Conservation (phyloP, 306 rosid genomes). For the Mimosa pudica region DNA sequence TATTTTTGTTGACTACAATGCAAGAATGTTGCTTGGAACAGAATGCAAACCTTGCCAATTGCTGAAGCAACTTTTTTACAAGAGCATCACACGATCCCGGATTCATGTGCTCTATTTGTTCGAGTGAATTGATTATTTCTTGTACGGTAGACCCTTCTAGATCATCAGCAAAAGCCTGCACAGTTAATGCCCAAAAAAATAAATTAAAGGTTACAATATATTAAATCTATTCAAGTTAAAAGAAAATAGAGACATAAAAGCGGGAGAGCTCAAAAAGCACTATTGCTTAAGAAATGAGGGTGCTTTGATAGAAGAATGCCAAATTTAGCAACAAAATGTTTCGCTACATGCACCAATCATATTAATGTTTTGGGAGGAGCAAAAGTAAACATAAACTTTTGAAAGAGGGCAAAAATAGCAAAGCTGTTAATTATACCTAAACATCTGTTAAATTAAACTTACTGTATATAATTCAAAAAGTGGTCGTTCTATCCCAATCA, state of each 20-base stretch:
- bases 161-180: constrained; percentile 70
- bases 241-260: not conserved
- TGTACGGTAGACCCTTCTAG: constrained; percentile 56
- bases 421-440: too few species aligned
- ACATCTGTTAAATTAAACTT: too few species aligned
- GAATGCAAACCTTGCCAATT: constrained; percentile 70
- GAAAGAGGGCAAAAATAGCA: too few species aligned
- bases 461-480: too few species aligned
- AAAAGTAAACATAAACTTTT: too few species aligned
- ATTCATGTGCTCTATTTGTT: constrained; percentile 70
- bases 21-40: not conserved
- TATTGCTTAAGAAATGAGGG: not conserved
- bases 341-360: too few species aligned
- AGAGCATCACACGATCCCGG: constrained; percentile 85
- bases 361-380: too few species aligned
- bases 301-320: not conserved
- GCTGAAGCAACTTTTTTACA: constrained; percentile 72
- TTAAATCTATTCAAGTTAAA: constrained; percentile 14
- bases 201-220: constrained; percentile 1
- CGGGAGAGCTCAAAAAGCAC: not conserved
- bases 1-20: not conserved
- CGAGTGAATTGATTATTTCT: constrained; percentile 62
- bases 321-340: too few species aligned
- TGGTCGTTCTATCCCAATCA: too few species aligned
- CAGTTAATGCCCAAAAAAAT: constrained; percentile 4